Base-by-base conservation (phyloP, 2,329 filamentous ascomycete species). In the Macroventuria anomochaeta region DNA sequence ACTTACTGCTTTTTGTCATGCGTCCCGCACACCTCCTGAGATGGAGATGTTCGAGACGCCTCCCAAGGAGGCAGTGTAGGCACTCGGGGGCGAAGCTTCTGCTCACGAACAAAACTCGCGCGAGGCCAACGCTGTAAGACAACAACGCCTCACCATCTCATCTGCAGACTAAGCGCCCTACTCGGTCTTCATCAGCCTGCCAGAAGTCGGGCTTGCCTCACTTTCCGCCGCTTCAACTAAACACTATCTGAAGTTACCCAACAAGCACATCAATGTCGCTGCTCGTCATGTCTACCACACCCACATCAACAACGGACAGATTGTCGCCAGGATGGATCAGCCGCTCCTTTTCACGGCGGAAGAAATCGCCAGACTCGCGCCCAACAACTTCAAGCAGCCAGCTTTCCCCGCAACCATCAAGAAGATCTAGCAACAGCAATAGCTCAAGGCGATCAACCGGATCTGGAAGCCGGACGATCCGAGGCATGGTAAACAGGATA, bases 351-450 rank as follows among this genome's bases (percentile, higher is more conserved):
- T 61, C 57, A 28, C 56, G 49, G 26, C 51, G 37, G 23, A 58
- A 40, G 38, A 61, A 55, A n/a, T 57, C 62, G 31, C 42, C 54
- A 46, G 55, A 59, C 23, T 58, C 61, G 12, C 49, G 62, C 34
- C 56, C 65, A 17, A 53, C 53, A 37, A 61, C 59, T 32, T 32
- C 59, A 15, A 62, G 47, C 17, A 53, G 52, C 13, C 53, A 60
- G 2, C 43, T 67, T 7, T 57, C 61, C 7, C 64, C 64, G 34
- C 59, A 53, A 29, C 40, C 55, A 31, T 57, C 57, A 13, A 49
- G 60, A 23, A 55, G 43, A 57, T 67, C 66, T 11, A 68, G 58
- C 47, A 69, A 60, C 26, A 71, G 67, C 54, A 65, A 67, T 31
- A 61, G 59, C 13, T 67, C 69, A 10, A 61, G 59, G 13, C 53